phyloP scores from a whole-genome alignment of 352 stramenopile species.

The Aphanomyces cochlioides region DNA sequence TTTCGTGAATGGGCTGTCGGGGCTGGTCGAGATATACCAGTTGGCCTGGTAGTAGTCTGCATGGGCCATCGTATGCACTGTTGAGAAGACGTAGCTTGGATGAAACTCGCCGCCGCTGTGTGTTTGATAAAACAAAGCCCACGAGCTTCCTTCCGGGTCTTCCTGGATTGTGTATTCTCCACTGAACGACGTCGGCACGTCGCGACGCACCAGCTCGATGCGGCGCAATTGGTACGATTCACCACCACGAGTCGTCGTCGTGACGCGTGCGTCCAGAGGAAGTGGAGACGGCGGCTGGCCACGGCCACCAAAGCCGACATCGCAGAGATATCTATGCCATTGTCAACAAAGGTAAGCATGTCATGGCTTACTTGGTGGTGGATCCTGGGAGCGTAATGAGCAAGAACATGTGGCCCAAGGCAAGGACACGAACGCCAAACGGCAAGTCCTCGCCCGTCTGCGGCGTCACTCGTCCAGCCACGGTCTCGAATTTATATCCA shows the following conservation, averaged over 20 bases:
- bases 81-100: slow-evolving; percentile 25
- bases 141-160: neutral
- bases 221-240: slow-evolving; percentile 9
- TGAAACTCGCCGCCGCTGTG: neutral
- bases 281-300: slow-evolving; percentile 20
- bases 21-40: slow-evolving; percentile 19
- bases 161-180: slow-evolving; percentile 9
- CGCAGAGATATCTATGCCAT: slow-evolving; percentile 16
- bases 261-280: neutral
- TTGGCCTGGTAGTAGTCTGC: slow-evolving; percentile 25
- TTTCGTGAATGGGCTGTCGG: neutral
- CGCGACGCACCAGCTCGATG: neutral
- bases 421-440: neutral
- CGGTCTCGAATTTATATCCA: slow-evolving; percentile 15
- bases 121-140: slow-evolving; percentile 17
- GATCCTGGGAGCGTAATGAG: neutral
- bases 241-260: neutral
- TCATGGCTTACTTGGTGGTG: too few relatives aligned
- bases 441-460: neutral
- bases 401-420: slow-evolving; percentile 15
- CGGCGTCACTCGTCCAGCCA: slow-evolving; percentile 2
- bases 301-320: slow-evolving; percentile 23
- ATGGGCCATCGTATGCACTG: neutral
- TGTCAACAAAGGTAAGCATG: neutral
- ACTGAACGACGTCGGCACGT: neutral